phyloP scores from a whole-genome alignment of 2,329 filamentous ascomycete species.

The Ophiostoma montium region DNA sequence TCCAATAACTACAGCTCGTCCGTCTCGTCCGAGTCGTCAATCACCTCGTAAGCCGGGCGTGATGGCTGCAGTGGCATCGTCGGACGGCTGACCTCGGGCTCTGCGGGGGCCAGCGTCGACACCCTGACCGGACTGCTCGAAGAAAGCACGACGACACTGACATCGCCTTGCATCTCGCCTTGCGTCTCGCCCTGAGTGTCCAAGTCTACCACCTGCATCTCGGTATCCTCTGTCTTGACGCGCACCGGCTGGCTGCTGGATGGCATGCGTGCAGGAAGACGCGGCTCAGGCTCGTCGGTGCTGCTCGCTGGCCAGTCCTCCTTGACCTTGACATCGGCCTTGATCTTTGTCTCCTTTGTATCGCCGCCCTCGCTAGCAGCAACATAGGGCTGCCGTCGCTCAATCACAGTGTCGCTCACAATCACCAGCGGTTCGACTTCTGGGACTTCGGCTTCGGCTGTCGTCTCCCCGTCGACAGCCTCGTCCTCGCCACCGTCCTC shows the following conservation, averaged over 20 bases:
- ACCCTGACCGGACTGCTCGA: slow-evolving; percentile 6
- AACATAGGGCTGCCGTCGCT: slow-evolving; percentile 1
- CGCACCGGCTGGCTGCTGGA: background rate
- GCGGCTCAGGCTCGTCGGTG: background rate
- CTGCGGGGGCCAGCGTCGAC: background rate
- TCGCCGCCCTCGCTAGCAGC: background rate
- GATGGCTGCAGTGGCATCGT: background rate
- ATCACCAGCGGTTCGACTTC: slow-evolving; percentile 3
- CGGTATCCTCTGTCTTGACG: background rate
- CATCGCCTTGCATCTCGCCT: background rate
- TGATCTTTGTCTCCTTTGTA: background rate
- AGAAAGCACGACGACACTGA: background rate
- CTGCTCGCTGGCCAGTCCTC: too few relatives aligned
- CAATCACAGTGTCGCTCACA: slow-evolving; percentile 1
- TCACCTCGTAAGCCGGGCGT: background rate
- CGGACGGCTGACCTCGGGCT: background rate
- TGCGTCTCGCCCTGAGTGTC: slow-evolving; percentile 2
- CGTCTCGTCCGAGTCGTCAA: slow-evolving; percentile 11
- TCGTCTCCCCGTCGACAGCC: too few relatives aligned
- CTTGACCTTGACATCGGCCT: background rate
- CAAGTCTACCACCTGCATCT: background rate
- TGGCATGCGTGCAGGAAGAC: background rate
- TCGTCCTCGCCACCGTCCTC: background rate
- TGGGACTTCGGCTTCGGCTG: background rate
- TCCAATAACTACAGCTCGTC: slow-evolving; percentile 10